A percentile compares a stretch with the other conserved stretches of the same genome.
These are phyloP conservation scores for Melanogaster broomeanus DNA, from an alignment of 768 basidiomycete genomes.

Conservation along the genomic window DNA sequence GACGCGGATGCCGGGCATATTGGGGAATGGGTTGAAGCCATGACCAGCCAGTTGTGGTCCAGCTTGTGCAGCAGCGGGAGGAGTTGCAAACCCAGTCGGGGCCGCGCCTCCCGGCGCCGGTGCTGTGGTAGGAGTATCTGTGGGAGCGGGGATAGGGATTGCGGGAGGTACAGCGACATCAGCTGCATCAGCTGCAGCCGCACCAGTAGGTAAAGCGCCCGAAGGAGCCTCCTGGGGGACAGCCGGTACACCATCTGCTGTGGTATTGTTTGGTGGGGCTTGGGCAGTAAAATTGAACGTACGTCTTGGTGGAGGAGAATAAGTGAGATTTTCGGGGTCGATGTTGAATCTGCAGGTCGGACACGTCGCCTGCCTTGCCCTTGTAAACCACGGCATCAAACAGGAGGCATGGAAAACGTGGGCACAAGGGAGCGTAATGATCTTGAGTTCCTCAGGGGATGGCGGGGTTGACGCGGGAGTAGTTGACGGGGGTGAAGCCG, in stretches of 20 bases:
- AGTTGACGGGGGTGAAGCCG: constrained; percentile 5
- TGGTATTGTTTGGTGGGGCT: constrained; percentile 10
- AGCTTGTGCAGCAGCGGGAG: constrained; percentile 7
- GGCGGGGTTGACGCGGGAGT: constrained; percentile 6
- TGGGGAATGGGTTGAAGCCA: constrained; percentile 20
- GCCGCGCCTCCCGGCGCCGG: neutral
- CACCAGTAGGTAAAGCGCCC: neutral
- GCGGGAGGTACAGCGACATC: constrained; percentile 1
- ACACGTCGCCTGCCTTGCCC: constrained; percentile 77
- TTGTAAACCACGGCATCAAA: constrained; percentile 80
- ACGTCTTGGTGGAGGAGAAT: constrained; percentile 24
- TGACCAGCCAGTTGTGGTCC: constrained; percentile 1
- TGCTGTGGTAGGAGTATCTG: constrained; percentile 3
- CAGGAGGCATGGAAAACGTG: constrained; percentile 83
- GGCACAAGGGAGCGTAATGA: constrained; percentile 75
- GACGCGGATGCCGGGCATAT: constrained; percentile 26
- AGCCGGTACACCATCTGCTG: constrained; percentile 14
- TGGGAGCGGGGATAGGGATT: neutral
- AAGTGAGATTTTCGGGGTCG: constrained; percentile 76
- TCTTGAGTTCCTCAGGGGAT: constrained; percentile 35
- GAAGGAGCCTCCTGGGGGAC: constrained; percentile 8
- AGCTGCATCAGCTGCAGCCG: neutral
- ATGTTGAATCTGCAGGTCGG: constrained; percentile 84
- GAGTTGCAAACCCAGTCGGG: constrained; percentile 1
- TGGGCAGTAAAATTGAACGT: constrained; percentile 14